Evolutionary conservation across 352 stramenopile species (phyloP).

Genomic region (Phytopythium cucurbitacearum): DNA sequence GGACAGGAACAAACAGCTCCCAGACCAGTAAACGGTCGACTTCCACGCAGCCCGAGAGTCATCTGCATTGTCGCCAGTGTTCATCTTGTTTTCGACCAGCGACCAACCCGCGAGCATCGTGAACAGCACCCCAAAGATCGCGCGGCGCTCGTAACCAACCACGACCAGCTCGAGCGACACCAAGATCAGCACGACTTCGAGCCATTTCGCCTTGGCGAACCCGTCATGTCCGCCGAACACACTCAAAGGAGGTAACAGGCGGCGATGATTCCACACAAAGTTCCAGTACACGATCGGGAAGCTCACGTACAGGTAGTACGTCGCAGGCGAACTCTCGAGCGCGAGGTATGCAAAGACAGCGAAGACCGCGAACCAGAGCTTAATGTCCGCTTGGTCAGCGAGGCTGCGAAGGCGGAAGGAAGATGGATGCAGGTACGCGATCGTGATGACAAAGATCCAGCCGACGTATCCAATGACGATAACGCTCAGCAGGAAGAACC

Average conservation of each 20-base stretch:
- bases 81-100: slow-evolving; percentile 8
- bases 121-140: slow-evolving; percentile 66
- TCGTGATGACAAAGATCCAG: slow-evolving; percentile 62
- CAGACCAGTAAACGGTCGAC: slow-evolving; percentile 23
- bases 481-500: slow-evolving; percentile 71
- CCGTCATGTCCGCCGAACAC: not conserved
- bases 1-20: slow-evolving; percentile 52
- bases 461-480: slow-evolving; percentile 74
- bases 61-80: slow-evolving; percentile 2
- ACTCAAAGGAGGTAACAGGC: slow-evolving; percentile 15
- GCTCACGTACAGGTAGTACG: slow-evolving; percentile 73
- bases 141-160: slow-evolving; percentile 56
- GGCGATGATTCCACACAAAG: slow-evolving; percentile 41
- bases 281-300: slow-evolving; percentile 71
- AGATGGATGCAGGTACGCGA: slow-evolving; percentile 50
- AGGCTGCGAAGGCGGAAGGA: slow-evolving; percentile 24
- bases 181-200: slow-evolving; percentile 33
- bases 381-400: not conserved
- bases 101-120: slow-evolving; percentile 49
- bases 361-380: slow-evolving; percentile 23
- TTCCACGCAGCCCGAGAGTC: slow-evolving; percentile 1
- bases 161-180: slow-evolving; percentile 64
- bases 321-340: slow-evolving; percentile 60
- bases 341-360: slow-evolving; percentile 29
- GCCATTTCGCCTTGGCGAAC: slow-evolving; percentile 17